Base-by-base conservation (phyloP, 148 eudicot species). In the Salicornia ramosissima region DNA sequence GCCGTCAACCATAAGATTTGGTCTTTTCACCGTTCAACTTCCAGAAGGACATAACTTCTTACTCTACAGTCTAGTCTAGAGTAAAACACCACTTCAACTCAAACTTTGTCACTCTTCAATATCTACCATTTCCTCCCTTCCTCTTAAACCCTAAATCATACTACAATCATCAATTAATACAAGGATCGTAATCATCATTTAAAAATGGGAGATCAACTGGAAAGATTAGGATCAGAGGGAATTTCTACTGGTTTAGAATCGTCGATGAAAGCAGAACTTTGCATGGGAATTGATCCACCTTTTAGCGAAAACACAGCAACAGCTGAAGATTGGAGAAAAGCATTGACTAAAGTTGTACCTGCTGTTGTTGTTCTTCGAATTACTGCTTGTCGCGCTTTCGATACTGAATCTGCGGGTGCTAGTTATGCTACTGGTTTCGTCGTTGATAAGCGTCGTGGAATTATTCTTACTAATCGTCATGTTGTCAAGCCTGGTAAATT, bases 281-380 rank as follows among this genome's bases (percentile, higher is more conserved):
- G 82, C 34, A 86, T 90, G 98, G 98, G 90, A 64, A 82, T 85
- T 57, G 95, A 90, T 79, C 85, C 88, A 50, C 86, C 95, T 0
- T 76, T 83, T 55, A 81, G 67, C 31, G 87, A 86, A 28, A 85
- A 66, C 64, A 61, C 64, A 11, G 90, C 92, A 2, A 93, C 87
- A 47, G 82, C 96, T 42, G 98, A 94, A 28, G 96, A 94, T 54
- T 94, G 98, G 98, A 64, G 98, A 67, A 85, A 78, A 69, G 92
- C 98, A 29, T 86, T 94, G 30, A 81, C 55, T 49, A 88, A 79
- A 70, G 97, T 94, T 28, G 96, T 94, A 10, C 97, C 92, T 29
- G 95, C 98, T 29, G 98, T 94, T 22, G 96, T 94, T 24, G 98
- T 94, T 40, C 90, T 94, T 6, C 85, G 96, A 1, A 94, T 90